Percentiles rank a stretch among this genome's conserved stretches.
These are phyloP conservation scores for Trichoderma sp. DNA, from an alignment of 2,329 filamentous ascomycete species.

Conservation along the genomic window DNA sequence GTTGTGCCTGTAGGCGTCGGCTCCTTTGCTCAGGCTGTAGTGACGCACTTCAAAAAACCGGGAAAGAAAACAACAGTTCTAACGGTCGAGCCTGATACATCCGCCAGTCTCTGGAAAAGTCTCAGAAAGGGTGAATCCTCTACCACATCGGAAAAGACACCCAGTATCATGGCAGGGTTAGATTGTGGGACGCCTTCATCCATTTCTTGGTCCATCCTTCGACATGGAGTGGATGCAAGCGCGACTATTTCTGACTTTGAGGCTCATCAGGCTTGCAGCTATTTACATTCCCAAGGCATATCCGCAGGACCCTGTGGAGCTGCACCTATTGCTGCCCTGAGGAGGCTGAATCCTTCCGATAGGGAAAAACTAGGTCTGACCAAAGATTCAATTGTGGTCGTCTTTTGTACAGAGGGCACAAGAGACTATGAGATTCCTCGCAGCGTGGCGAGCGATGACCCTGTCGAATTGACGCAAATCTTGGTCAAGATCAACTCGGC, in stretches of 20 bases:
- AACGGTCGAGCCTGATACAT: constrained; percentile 67
- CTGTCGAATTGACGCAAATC: constrained; percentile 41
- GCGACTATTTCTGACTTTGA: constrained; percentile 61
- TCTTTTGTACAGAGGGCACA: constrained; percentile 60
- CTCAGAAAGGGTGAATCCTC: constrained; percentile 46
- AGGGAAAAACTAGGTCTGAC: constrained; percentile 38
- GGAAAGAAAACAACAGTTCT: constrained; percentile 43
- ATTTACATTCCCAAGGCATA: constrained; percentile 48
- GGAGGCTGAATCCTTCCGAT: constrained; percentile 40
- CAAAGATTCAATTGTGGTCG: constrained; percentile 55
- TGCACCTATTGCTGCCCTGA: constrained; percentile 55
- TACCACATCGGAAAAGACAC: constrained; percentile 49
- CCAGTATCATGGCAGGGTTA: constrained; percentile 72
- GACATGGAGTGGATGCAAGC: constrained; percentile 56
- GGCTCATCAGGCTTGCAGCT: constrained; percentile 54
- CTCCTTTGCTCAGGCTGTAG: constrained; percentile 67
- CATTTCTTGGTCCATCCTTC: constrained; percentile 61
- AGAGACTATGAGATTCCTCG: constrained; percentile 50
- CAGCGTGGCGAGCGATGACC: constrained; percentile 41
- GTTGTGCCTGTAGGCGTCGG: constrained; percentile 70
- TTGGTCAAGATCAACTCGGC: constrained; percentile 50
- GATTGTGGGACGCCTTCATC: constrained; percentile 67
- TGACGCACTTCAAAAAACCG: constrained; percentile 57
- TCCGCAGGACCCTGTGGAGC: constrained; percentile 61
- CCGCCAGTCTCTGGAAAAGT: constrained; percentile 55